A percentile compares a stretch with the other conserved stretches of the same genome.
Evolutionary conservation across 106 monocot species (phyloP).

Genomic region (Vanilla planifolia): DNA sequence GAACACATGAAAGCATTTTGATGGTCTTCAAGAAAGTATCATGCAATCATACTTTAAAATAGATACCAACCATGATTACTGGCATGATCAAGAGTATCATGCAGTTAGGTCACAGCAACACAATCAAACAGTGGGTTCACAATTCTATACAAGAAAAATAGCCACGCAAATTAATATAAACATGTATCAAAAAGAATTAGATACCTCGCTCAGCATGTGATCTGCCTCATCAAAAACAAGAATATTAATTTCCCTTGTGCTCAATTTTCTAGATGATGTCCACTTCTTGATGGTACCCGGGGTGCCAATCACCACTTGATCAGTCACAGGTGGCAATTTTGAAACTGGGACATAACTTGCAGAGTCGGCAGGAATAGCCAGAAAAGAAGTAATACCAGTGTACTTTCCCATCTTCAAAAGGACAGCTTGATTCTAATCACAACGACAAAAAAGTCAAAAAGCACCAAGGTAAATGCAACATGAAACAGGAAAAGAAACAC

Average conservation of each 20-base stretch:
- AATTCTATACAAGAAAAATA: not conserved
- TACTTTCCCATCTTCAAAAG: constrained; percentile 84
- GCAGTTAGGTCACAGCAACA: too few relatives aligned
- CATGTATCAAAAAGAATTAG: not conserved
- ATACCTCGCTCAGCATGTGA: constrained; percentile 86
- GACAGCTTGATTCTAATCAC: constrained; percentile 68
- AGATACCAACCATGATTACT: too few relatives aligned
- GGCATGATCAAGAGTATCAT: too few relatives aligned
- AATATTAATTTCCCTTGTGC: constrained; percentile 60
- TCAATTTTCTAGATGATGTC: constrained; percentile 59
- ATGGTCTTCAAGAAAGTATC: too few relatives aligned
- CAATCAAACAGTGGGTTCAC: too few relatives aligned
- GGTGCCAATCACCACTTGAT: constrained; percentile 92
- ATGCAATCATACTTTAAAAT: too few relatives aligned
- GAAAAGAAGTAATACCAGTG: constrained; percentile 76
- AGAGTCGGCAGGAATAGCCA: constrained; percentile 67
- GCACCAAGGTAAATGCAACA: not conserved
- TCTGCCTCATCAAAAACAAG: constrained; percentile 98
- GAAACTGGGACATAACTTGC: constrained; percentile 45
- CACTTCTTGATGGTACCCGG: constrained; percentile 93
- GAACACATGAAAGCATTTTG: too few relatives aligned
- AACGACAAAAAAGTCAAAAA: not conserved
- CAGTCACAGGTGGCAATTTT: constrained; percentile 64
- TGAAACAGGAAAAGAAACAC: not conserved
- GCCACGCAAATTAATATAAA: not conserved